Evolutionary conservation across 2,329 filamentous ascomycete species (phyloP).

Genomic region (Apiospora sp.): DNA sequence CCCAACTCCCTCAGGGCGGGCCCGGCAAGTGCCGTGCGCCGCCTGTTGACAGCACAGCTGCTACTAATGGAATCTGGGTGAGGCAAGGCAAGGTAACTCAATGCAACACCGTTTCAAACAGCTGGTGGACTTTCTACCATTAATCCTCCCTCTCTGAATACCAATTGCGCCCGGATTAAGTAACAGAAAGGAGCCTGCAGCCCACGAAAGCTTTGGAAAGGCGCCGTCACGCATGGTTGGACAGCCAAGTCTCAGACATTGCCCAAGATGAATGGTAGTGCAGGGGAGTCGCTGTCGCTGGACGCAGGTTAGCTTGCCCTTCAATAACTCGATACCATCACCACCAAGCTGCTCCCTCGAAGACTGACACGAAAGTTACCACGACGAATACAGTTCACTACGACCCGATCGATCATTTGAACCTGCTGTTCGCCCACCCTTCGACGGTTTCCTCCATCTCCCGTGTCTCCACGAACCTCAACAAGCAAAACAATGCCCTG

Average conservation of each 20-base stretch:
- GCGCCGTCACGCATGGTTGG: background rate
- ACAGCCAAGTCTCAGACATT: background rate
- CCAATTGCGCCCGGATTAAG: background rate
- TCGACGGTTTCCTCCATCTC: slow-evolving; percentile 81
- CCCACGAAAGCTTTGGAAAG: background rate
- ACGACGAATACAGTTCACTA: slow-evolving; percentile 69
- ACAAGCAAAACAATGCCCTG: slow-evolving; percentile 81
- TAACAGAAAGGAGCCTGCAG: background rate
- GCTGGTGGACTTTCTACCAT: background rate
- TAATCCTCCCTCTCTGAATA: background rate
- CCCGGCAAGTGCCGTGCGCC: slow-evolving; percentile 3
- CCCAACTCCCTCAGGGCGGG: background rate
- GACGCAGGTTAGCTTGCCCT: slow-evolving; percentile 51
- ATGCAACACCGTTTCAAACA: background rate
- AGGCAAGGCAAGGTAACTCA: background rate
- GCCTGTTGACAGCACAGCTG: slow-evolving; percentile 17
- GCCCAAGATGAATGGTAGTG: slow-evolving; percentile 50
- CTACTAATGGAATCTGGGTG: background rate
- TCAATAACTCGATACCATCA: slow-evolving; percentile 26
- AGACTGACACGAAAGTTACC: background rate
- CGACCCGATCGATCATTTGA: slow-evolving; percentile 91
- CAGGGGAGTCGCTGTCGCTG: slow-evolving; percentile 47
- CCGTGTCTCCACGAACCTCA: slow-evolving; percentile 76
- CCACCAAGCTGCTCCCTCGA: background rate
- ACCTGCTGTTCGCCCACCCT: slow-evolving; percentile 90